Base-by-base conservation (phyloP, 1,284 basidiomycete genomes). In the Puccinia horiana region DNA sequence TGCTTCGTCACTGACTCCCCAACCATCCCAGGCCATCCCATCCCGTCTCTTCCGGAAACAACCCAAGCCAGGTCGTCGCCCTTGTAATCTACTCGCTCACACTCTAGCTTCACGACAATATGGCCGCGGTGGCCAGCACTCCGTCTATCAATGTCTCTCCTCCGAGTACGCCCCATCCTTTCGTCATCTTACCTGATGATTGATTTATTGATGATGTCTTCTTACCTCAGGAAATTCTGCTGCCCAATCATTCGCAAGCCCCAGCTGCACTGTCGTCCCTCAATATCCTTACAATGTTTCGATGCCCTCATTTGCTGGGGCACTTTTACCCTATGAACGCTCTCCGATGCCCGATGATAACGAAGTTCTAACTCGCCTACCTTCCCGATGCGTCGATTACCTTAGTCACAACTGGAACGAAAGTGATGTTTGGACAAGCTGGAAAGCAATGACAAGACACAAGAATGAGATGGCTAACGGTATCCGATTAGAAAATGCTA, bases 381-480 rank as follows among this genome's bases (percentile, higher is more conserved):
- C 90, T 12, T 89, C 89, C 78, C 90, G 91, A 85, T 91, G 90
- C 85, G 90, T 91, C 82, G 90, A 91, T 87, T 91, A 91, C 85
- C 88, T 91, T 82, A 95, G 93, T 75, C 96, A 99, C 88, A 91
- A 97, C 83, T 99, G 97, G 96, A 91, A 92, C 84, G 97, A 99
- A 88, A 96, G 98, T 87, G 97, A 99, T 87, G 95, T 99, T 18
- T 98, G 95, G 95, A 92, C 93, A 82, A 95, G 93, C 74, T 99
- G 96, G 96, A 91, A 96, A 85, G 94, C 92, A 86, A 99, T 98
- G 95, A 99, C 96, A 73, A 92, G 94, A 84, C 94, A 95, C 89
- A 99, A 98, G 91, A 94, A 98, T 87, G 96, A 96, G 88, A 98
- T 99, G 86, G 92, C 95, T 18, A 99, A 99, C 87, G 96, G 96